A percentile compares a stretch with the other conserved stretches of the same genome.
Evolutionary conservation across 345 rosid species (phyloP).

Genomic region (Acer yangbiense): DNA sequence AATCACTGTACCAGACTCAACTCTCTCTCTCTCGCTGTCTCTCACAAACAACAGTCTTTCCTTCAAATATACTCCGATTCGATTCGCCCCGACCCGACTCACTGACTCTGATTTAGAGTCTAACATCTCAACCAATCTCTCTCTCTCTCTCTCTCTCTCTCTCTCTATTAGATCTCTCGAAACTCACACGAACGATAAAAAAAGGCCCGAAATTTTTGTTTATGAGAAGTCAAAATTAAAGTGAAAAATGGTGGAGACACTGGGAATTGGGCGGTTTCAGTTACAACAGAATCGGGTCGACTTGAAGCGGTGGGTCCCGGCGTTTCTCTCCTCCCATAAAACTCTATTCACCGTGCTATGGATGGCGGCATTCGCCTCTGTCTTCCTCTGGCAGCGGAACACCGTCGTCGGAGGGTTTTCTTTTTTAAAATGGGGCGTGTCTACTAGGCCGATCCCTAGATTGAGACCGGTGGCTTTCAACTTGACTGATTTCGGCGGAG

Average conservation of each 20-base stretch:
- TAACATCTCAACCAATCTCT: constrained; percentile 35
- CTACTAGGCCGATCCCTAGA: constrained; percentile 48
- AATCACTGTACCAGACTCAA: background rate
- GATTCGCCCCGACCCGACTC: background rate
- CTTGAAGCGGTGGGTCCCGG: constrained; percentile 55
- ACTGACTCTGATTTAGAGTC: constrained; percentile 30
- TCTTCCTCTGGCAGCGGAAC: constrained; percentile 79
- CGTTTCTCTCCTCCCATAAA: constrained; percentile 67
- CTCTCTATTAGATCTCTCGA: background rate
- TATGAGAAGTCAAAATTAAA: constrained; percentile 9
- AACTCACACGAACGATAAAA: background rate
- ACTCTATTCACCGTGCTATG: constrained; percentile 76
- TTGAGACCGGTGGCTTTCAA: constrained; percentile 67
- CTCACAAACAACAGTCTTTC: constrained; percentile 11
- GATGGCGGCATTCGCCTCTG: constrained; percentile 77
- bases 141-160: too few species aligned
- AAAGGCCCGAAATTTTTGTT: background rate
- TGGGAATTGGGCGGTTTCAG: constrained; percentile 49
- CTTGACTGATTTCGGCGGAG: constrained; percentile 88
- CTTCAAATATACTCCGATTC: constrained; percentile 32
- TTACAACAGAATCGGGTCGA: constrained; percentile 53
- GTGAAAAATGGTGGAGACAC: constrained; percentile 56
- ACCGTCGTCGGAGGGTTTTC: constrained; percentile 45
- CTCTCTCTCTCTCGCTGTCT: background rate
- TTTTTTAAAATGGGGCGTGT: constrained; percentile 39